These are phyloP conservation scores for Leccinum incarnatum DNA, from an alignment of 768 basidiomycete genomes.

Conservation along the genomic window DNA sequence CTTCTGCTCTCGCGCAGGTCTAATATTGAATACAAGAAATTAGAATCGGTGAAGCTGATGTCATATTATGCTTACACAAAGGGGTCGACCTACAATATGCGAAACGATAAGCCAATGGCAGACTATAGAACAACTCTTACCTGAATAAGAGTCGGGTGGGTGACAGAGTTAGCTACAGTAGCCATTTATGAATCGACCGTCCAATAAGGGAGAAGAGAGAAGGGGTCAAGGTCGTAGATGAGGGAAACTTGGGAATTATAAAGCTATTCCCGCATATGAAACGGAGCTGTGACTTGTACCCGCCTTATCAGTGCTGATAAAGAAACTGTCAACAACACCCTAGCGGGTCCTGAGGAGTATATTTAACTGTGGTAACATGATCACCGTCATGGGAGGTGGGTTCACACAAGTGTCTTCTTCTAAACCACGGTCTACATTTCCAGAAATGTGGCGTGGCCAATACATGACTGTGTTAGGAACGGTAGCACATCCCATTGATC, in stretches of 20 bases:
- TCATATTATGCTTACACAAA: constrained; percentile 48
- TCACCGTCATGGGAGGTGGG: constrained; percentile 3
- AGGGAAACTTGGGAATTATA: constrained; percentile 3
- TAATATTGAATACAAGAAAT: constrained; percentile 8
- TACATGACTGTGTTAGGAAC: background rate
- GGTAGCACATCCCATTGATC: constrained; percentile 39
- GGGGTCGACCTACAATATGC: constrained; percentile 54
- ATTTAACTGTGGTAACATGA: constrained; percentile 12
- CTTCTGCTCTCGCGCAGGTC: constrained; percentile 55
- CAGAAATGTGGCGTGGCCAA: background rate
- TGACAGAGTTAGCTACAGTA: constrained; percentile 57
- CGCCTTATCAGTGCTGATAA: constrained; percentile 10
- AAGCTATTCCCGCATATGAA: background rate
- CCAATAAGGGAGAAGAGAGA: background rate
- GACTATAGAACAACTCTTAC: constrained; percentile 30
- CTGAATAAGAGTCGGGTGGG: constrained; percentile 57
- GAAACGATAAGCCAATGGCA: background rate
- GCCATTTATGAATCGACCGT: constrained; percentile 41
- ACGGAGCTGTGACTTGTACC: background rate
- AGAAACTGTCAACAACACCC: background rate
- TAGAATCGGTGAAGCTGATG: background rate
- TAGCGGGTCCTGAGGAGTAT: background rate
- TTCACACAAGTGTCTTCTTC: background rate
- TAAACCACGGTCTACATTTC: background rate
- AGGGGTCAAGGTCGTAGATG: background rate